A percentile compares a stretch with the other conserved stretches of the same genome.
Conservation (phyloP, 2,329 filamentous ascomycete genomes). For the Xylariales sp. region DNA sequence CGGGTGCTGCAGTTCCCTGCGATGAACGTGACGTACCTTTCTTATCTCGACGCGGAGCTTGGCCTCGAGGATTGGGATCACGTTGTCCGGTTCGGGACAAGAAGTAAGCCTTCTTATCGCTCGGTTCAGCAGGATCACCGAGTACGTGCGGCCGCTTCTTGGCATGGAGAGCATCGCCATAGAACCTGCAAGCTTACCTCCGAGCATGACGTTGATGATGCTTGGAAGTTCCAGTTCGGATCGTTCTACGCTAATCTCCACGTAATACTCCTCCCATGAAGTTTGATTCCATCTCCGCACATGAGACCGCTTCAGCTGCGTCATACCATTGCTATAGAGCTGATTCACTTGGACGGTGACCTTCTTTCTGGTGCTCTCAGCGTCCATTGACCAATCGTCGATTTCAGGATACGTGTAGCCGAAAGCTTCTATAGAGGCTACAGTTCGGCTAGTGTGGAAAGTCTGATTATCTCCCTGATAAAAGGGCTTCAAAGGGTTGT, state of each 20-base stretch:
- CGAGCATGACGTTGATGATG: constrained; percentile 30
- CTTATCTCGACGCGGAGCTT: constrained; percentile 8
- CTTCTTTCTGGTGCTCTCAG: constrained; percentile 55
- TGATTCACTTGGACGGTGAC: constrained; percentile 56
- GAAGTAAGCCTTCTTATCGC: constrained; percentile 4
- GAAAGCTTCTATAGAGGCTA: constrained; percentile 25
- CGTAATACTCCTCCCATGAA: constrained; percentile 26
- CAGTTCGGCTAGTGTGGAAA: constrained; percentile 38
- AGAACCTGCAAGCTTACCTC: constrained; percentile 24
- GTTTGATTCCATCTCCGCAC: background rate
- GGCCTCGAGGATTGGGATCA: constrained; percentile 2
- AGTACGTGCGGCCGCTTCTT: constrained; percentile 24
- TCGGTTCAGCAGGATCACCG: constrained; percentile 27
- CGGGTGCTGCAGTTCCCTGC: too few species aligned
- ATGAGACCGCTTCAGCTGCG: background rate
- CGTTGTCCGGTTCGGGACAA: background rate
- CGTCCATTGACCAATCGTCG: constrained; percentile 45
- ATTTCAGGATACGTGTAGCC: constrained; percentile 40
- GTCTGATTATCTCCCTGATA: constrained; percentile 29
- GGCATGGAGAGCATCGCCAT: constrained; percentile 34
- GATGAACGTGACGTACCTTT: constrained; percentile 11
- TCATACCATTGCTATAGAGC: constrained; percentile 35
- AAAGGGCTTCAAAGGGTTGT: constrained; percentile 47
- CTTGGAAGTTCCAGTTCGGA: constrained; percentile 32
- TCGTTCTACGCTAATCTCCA: constrained; percentile 32